Evolutionary conservation across 805 yeast species (phyloP).

Genomic region (Pichia membranifaciens): DNA sequence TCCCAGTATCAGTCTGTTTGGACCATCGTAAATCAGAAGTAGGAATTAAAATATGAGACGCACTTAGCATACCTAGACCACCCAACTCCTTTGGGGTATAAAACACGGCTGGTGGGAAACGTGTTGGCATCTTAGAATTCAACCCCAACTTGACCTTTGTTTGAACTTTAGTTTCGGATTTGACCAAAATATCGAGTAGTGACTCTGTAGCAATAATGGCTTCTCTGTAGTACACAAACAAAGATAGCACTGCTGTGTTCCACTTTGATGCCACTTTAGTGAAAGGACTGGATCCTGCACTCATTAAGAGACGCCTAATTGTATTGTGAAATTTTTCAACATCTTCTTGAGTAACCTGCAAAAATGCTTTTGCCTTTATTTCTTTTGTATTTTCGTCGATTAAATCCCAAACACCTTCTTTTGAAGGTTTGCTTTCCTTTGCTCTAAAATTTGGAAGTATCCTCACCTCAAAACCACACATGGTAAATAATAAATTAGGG

Average conservation of each 20-base stretch:
- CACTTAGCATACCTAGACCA: slow-evolving; percentile 96
- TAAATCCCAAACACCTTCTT: slow-evolving; percentile 91
- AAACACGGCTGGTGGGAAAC: slow-evolving; percentile 98
- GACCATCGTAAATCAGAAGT: slow-evolving; percentile 90
- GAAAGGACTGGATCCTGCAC: slow-evolving; percentile 93
- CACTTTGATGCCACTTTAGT: slow-evolving; percentile 91
- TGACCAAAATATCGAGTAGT: slow-evolving; percentile 75
- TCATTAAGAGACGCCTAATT: slow-evolving; percentile 85
- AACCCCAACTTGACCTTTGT: slow-evolving; percentile 91
- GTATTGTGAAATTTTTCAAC: slow-evolving; percentile 76
- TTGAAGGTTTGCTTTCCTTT: slow-evolving; percentile 40
- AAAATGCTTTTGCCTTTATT: slow-evolving; percentile 79
- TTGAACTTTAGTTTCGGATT: slow-evolving; percentile 88
- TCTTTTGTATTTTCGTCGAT: slow-evolving; percentile 66
- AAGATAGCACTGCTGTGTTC: slow-evolving; percentile 85
- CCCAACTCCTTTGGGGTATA: slow-evolving; percentile 97
- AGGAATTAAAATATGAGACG: slow-evolving; percentile 92
- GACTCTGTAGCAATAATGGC: slow-evolving; percentile 82
- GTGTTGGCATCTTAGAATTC: slow-evolving; percentile 96
- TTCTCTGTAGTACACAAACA: slow-evolving; percentile 88
- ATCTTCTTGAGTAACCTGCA: slow-evolving; percentile 78
- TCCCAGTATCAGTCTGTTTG: slow-evolving; percentile 88
- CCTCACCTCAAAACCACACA: slow-evolving; percentile 94
- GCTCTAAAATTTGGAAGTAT: slow-evolving; percentile 70
- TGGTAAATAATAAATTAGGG: slow-evolving; percentile 78